Base-by-base conservation (phyloP, 202 grass and related monocot species). In the Dendrocalamus latiflorus region DNA sequence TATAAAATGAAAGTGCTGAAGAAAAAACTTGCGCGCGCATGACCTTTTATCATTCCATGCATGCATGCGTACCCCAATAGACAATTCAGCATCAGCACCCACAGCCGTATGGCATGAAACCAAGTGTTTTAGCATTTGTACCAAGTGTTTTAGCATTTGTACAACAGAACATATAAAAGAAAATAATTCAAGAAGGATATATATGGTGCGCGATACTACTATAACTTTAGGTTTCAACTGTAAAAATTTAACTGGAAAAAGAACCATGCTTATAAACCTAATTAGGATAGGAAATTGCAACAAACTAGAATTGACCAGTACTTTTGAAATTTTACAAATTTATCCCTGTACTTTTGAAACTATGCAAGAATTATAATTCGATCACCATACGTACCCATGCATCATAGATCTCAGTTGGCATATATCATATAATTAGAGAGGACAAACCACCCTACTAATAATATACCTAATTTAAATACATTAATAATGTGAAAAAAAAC, bases 31-130 rank as follows among this genome's bases (percentile, higher is more conserved):
- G 7, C 15, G 17, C 28, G 28, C 70, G 17, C 17, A n/a, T 85
- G 24, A 16, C 5, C 6, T 39, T 72, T 65, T 85, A 79, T 44
- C 47, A 86, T 86, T 80, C 47, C 67, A 57, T 86, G 84, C 48
- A 38, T 72, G 79, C 43, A 53, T 73, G 8, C 34, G 14, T 74
- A 11, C 20, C 21, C 33, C 8, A 60, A 50, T 43, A 51, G 43
- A 50, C 8, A 33, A 51, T 51, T 20, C 43, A 49, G 45, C 22
- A 33, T 28, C 43, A 33, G 47, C 47, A 13, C 17, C 49, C 68
- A 57, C 17, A 50, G 45, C 28, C 2, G 8, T 60, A 71, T 11
- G 25, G 28, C 44, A 24, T 18, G 15, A 50, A 28, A 16, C 24
- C 68, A 30, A 49, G 3, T 28, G 14, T 34, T 20, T 72, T 72